Percentiles rank a stretch among this genome's conserved stretches.
Evolutionary conservation across 148 eudicot genomes (phyloP).

Genomic region (Pharnaceum exiguum): DNA sequence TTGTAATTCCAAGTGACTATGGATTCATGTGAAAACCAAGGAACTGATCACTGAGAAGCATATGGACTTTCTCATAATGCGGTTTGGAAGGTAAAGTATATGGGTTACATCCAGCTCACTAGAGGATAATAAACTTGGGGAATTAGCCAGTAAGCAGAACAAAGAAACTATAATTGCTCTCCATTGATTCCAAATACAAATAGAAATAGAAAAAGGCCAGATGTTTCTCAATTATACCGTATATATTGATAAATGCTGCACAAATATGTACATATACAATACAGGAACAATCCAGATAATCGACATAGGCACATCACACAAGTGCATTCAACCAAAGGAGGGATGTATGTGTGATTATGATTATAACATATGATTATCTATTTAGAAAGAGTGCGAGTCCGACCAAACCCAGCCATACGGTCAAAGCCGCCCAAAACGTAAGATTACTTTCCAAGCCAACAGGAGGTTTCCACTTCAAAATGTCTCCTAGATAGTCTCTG

Average conservation of each 20-base stretch:
- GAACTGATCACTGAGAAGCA: no score
- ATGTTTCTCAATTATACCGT: neutral
- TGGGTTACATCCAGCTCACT: no score
- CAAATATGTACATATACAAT: constrained; percentile 16
- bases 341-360: neutral
- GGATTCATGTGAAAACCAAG: no score
- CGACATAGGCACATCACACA: neutral
- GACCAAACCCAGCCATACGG: constrained; percentile 75
- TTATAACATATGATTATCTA: no score
- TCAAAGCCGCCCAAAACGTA: constrained; percentile 70
- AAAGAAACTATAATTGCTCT: no score
- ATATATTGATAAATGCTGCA: constrained; percentile 17
- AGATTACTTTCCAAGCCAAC: constrained; percentile 59
- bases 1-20: no score
- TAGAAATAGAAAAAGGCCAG: constrained; percentile 1
- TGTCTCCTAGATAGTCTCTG: constrained; percentile 66
- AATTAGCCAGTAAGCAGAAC: no score
- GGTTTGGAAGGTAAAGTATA: no score
- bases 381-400: constrained; percentile 76
- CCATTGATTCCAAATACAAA: no score
- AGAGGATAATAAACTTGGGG: no score
- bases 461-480: constrained; percentile 77
- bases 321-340: neutral
- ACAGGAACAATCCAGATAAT: neutral
- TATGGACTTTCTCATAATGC: no score